Evolutionary conservation across 805 yeast species (phyloP).

Genomic region (Candida boidinii): DNA sequence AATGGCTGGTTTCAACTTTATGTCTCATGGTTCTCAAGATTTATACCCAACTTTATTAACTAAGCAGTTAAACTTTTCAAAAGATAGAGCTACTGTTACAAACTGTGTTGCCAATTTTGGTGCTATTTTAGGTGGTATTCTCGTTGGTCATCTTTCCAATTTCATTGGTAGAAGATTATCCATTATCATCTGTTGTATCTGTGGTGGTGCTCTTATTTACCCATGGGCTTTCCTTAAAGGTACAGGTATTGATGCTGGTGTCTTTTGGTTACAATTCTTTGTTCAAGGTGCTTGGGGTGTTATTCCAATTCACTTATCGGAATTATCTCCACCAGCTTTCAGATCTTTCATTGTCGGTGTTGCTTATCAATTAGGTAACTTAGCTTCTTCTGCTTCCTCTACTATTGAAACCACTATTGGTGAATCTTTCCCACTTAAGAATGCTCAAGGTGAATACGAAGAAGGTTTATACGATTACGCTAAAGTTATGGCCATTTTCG

Average conservation of each 20-base stretch:
- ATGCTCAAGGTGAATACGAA: conserved; percentile 18
- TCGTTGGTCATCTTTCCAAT: conserved; percentile 47
- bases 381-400: conserved; percentile 57
- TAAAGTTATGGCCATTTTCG: conserved; percentile 57
- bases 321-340: conserved; percentile 54
- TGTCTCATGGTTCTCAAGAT: conserved; percentile 60
- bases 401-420: conserved; percentile 64
- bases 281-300: conserved; percentile 71
- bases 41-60: conserved; percentile 47
- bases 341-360: conserved; percentile 57
- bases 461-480: conserved; percentile 37
- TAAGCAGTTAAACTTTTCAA: conserved; percentile 33
- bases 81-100: conserved; percentile 42
- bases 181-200: conserved; percentile 40
- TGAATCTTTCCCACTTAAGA: conserved; percentile 37
- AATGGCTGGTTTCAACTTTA: conserved; percentile 57
- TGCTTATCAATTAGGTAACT: conserved; percentile 61
- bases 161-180: conserved; percentile 48
- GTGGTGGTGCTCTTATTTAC: conserved; percentile 54
- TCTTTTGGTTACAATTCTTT: conserved; percentile 50
- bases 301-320: conserved; percentile 52
- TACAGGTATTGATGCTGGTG: conserved; percentile 48
- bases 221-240: conserved; percentile 49
- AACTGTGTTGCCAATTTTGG: conserved; percentile 52
- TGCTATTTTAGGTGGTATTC: conserved; percentile 47